phyloP scores from a whole-genome alignment of 2,329 filamentous ascomycete species.

The Paecilomyces variotii region DNA sequence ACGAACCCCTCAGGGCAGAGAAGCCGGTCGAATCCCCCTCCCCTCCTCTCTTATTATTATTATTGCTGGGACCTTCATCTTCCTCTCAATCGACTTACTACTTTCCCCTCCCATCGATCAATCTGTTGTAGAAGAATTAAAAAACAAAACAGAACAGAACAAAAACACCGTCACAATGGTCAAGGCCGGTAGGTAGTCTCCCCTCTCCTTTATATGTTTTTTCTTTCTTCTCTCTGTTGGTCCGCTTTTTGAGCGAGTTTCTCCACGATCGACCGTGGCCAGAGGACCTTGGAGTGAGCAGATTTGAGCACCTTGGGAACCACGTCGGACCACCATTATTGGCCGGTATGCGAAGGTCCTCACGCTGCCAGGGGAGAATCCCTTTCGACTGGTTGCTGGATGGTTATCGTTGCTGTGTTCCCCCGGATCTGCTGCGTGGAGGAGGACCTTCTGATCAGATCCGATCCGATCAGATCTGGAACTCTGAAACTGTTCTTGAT shows the following conservation, averaged over 20 bases:
- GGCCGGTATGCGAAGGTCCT: not conserved
- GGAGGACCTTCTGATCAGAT: not conserved
- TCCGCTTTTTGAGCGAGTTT: constrained; percentile 3
- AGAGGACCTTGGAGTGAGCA: constrained; percentile 32
- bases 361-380: not conserved
- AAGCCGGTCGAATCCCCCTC: constrained; percentile 6
- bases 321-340: constrained; percentile 2
- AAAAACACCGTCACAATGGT: constrained; percentile 75
- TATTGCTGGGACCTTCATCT: not conserved
- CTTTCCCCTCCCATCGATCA: constrained; percentile 2
- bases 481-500: not conserved
- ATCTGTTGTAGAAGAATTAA: constrained; percentile 4
- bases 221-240: constrained; percentile 5
- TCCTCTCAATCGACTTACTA: constrained; percentile 2
- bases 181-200: constrained; percentile 73
- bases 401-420: not conserved
- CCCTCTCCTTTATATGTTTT: constrained; percentile 10
- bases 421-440: not conserved
- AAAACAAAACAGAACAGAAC: constrained; percentile 18
- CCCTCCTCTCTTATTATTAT: constrained; percentile 9
- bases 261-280: constrained; percentile 21
- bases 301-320: constrained; percentile 36
- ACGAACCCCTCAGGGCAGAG: not conserved
- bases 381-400: not conserved
- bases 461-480: not conserved